Conservation (phyloP, 305 asterid genomes). For the Fraxinus ornus region DNA sequence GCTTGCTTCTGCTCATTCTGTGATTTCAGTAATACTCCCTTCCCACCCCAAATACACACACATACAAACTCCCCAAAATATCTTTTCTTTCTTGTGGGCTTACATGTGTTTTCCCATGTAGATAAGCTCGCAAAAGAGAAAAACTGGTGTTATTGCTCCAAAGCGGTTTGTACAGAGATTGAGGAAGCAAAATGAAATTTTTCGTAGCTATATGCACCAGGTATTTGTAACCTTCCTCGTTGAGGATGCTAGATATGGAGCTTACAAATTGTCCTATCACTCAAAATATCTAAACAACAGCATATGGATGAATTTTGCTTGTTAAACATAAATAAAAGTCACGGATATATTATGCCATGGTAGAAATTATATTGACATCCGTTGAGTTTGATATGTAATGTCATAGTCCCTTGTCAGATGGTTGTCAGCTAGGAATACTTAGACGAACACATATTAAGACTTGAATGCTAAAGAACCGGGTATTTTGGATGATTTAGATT, state of each 20-base stretch:
- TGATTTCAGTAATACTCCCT: not conserved
- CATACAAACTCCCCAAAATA: not conserved
- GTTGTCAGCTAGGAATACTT: not conserved
- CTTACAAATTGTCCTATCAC: not conserved
- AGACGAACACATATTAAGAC: not conserved
- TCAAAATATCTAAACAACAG: not conserved
- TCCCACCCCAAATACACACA: not conserved
- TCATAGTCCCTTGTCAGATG: not conserved
- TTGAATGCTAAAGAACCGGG: not conserved
- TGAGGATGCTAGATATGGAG: not conserved
- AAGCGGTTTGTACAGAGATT: constrained; percentile 89
- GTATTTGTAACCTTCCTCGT: constrained; percentile 32
- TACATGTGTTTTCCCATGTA: constrained; percentile 31
- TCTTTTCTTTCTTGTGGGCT: not conserved
- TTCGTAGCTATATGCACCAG: constrained; percentile 96
- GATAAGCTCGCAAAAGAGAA: constrained; percentile 88
- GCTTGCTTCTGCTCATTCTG: not conserved
- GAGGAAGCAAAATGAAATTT: constrained; percentile 83
- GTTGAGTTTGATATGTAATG: not conserved
- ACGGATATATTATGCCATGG: not conserved
- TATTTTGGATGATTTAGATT: not conserved
- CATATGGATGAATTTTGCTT: not conserved
- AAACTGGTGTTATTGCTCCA: constrained; percentile 89
- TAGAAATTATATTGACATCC: not conserved
- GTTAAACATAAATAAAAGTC: not conserved